These are phyloP conservation scores for Aspergillus pseudotamarii DNA, from an alignment of 2,329 filamentous ascomycete species.

Conservation along the genomic window DNA sequence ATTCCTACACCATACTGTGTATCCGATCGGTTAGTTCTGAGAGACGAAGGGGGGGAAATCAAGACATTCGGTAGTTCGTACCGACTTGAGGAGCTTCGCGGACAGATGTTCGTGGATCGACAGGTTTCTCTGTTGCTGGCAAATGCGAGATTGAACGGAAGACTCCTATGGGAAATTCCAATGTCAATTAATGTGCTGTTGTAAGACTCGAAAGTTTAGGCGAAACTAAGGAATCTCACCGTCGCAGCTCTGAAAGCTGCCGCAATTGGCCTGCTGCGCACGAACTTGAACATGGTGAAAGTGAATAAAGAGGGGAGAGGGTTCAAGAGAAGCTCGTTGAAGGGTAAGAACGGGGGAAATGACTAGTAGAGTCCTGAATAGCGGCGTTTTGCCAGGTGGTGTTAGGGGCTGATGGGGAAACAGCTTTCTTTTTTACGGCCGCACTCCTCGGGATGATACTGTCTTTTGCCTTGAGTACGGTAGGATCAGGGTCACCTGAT, in stretches of 20 bases:
- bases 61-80: constrained; percentile 38
- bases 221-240: constrained; percentile 55
- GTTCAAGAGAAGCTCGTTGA: constrained; percentile 8
- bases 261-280: constrained; percentile 73
- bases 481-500: constrained; percentile 30
- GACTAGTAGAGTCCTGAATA: constrained; percentile 19
- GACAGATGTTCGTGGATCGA: constrained; percentile 99
- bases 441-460: constrained; percentile 33
- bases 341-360: constrained; percentile 13
- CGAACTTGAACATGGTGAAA: constrained; percentile 81
- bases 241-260: constrained; percentile 77
- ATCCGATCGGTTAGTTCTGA: constrained; percentile 25
- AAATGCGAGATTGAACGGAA: constrained; percentile 56
- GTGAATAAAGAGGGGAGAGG: constrained; percentile 24
- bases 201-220: neutral
- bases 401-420: constrained; percentile 27
- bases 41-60: constrained; percentile 1
- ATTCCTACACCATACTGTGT: constrained; percentile 89
- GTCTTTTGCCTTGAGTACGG: constrained; percentile 25
- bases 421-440: constrained; percentile 40
- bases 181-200: constrained; percentile 55
- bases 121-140: constrained; percentile 81
- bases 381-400: constrained; percentile 15
- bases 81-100: constrained; percentile 78
- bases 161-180: constrained; percentile 55